Percentiles rank a stretch among this genome's conserved stretches.
Evolutionary conservation across 2,329 filamentous ascomycete species (phyloP).

Genomic region (Reticulascus tulasneorum): DNA sequence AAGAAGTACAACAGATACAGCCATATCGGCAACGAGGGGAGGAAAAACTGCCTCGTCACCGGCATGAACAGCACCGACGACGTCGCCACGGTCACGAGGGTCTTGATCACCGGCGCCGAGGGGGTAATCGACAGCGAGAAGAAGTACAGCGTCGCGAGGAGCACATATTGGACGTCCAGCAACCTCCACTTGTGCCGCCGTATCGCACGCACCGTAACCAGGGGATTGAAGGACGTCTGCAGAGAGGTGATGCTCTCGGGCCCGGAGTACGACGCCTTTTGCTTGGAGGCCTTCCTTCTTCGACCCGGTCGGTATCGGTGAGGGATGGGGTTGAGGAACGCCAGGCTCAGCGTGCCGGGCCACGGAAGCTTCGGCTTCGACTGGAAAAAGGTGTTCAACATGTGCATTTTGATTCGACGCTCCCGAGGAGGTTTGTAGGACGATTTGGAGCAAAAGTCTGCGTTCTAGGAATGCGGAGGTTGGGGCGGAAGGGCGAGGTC

Average conservation of each 20-base stretch:
- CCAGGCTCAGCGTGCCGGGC: slow-evolving; percentile 36
- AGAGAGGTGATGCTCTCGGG: slow-evolving; percentile 66
- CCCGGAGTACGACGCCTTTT: slow-evolving; percentile 24
- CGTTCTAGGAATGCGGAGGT: slow-evolving; percentile 1
- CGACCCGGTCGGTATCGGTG: slow-evolving; percentile 35
- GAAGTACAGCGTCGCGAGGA: slow-evolving; percentile 69
- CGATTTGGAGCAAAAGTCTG: not conserved
- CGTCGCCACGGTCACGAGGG: slow-evolving; percentile 63
- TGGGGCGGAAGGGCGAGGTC: slow-evolving; percentile 2
- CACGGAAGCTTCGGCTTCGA: slow-evolving; percentile 36
- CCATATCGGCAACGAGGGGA: slow-evolving; percentile 80
- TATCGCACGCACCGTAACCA: slow-evolving; percentile 71
- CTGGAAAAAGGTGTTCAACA: slow-evolving; percentile 30
- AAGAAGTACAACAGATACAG: slow-evolving; percentile 91
- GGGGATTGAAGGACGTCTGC: slow-evolving; percentile 77
- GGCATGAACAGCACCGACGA: slow-evolving; percentile 73
- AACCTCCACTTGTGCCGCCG: slow-evolving; percentile 75
- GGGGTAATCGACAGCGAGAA: slow-evolving; percentile 84
- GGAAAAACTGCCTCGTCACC: slow-evolving; percentile 83
- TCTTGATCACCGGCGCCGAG: slow-evolving; percentile 75
- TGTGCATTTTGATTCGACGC: slow-evolving; percentile 27
- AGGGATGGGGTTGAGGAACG: slow-evolving; percentile 38
- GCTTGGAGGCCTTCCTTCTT: slow-evolving; percentile 34
- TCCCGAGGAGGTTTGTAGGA: not conserved
- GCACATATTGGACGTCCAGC: slow-evolving; percentile 80